A percentile compares a stretch with the other conserved stretches of the same genome.
These are phyloP conservation scores for Xanthoconium stramineum DNA, from an alignment of 768 basidiomycete genomes.

Conservation along the genomic window DNA sequence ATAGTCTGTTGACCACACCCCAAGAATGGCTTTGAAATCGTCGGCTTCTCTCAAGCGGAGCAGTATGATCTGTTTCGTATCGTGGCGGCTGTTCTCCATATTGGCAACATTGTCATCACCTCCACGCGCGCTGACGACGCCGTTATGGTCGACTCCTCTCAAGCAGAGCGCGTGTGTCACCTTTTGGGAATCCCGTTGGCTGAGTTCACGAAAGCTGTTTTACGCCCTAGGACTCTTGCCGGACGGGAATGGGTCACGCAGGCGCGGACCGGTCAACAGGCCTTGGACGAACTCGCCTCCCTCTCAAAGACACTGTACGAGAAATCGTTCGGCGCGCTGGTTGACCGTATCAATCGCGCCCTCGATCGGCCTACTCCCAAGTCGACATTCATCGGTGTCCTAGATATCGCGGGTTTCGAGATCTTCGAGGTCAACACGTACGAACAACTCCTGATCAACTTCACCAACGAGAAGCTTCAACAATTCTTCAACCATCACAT, in stretches of 20 bases:
- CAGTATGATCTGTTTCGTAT: slow-evolving; percentile 94
- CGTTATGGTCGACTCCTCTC: slow-evolving; percentile 72
- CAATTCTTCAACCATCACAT: slow-evolving; percentile 99
- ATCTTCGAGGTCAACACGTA: slow-evolving; percentile 94
- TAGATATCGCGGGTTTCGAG: slow-evolving; percentile 99
- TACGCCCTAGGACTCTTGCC: slow-evolving; percentile 87
- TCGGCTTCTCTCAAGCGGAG: slow-evolving; percentile 82
- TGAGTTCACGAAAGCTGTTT: slow-evolving; percentile 85
- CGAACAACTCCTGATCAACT: slow-evolving; percentile 98
- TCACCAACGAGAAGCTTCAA: slow-evolving; percentile 97
- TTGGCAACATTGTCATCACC: slow-evolving; percentile 87
- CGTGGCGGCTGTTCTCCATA: slow-evolving; percentile 89
- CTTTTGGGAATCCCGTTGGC: slow-evolving; percentile 83
- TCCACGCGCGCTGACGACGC: slow-evolving; percentile 79
- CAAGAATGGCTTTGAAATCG: slow-evolving; percentile 79
- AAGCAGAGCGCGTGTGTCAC: slow-evolving; percentile 88
- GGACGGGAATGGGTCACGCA: slow-evolving; percentile 98
- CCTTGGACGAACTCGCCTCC: slow-evolving; percentile 85
- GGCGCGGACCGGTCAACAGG: slow-evolving; percentile 86
- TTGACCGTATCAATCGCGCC: slow-evolving; percentile 92
- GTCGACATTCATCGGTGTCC: slow-evolving; percentile 93
- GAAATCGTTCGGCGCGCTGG: slow-evolving; percentile 91
- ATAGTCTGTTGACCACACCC: slow-evolving; percentile 3
- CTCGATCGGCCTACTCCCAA: slow-evolving; percentile 91
- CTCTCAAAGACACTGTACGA: slow-evolving; percentile 96